phyloP scores from a whole-genome alignment of 2,329 filamentous ascomycete genomes.

The Onygena corvina region DNA sequence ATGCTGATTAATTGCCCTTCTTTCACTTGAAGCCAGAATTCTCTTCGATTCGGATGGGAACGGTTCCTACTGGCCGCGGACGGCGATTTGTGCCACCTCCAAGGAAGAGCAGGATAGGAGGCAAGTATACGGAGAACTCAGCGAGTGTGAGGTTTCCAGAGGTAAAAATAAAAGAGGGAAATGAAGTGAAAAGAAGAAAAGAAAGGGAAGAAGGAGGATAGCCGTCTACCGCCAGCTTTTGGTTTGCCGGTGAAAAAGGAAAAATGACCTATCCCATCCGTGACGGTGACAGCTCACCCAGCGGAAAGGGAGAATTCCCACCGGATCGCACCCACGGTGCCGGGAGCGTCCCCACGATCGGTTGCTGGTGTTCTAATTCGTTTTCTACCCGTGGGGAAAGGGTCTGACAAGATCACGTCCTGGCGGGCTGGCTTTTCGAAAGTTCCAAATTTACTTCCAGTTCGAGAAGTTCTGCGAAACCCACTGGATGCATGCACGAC shows the following conservation, averaged over 20 bases:
- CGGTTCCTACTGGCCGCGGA: background rate
- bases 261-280: constrained; percentile 4
- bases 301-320: background rate
- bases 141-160: too few relatives aligned
- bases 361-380: constrained; percentile 1
- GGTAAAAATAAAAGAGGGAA: background rate
- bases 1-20: background rate
- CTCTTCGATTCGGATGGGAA: constrained; percentile 1
- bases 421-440: constrained; percentile 4
- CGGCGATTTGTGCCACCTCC: background rate
- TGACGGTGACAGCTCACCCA: constrained; percentile 3
- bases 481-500: background rate
- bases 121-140: background rate
- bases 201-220: background rate
- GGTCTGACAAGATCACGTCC: constrained; percentile 6
- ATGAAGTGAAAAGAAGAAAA: background rate
- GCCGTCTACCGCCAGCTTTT: background rate
- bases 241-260: background rate
- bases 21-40: background rate
- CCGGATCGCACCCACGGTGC: constrained; percentile 2
- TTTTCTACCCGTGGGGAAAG: background rate
- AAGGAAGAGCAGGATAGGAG: background rate
- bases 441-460: constrained; percentile 7
- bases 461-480: constrained; percentile 6
- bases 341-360: constrained; percentile 2